These are phyloP conservation scores for Argentina anserina DNA, from an alignment of 306 rosid species.

Conservation along the genomic window DNA sequence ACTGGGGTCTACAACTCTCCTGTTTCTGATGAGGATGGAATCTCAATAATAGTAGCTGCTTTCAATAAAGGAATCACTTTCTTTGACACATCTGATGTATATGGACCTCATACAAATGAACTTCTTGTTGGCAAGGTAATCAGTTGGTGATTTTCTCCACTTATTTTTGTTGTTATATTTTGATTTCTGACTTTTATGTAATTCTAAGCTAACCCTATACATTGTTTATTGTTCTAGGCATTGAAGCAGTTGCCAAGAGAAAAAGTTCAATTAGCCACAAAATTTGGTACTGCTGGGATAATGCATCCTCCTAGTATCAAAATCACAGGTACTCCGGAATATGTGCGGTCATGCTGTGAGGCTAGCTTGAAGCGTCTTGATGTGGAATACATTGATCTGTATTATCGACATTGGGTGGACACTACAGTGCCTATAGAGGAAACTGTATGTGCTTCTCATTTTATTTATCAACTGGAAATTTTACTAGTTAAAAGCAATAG, in stretches of 20 bases:
- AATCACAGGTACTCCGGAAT: slow-evolving; percentile 66
- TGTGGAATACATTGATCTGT: slow-evolving; percentile 70
- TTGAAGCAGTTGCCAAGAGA: slow-evolving; percentile 65
- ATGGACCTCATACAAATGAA: slow-evolving; percentile 34
- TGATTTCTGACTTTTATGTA: no score
- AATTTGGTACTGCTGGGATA: slow-evolving; percentile 50
- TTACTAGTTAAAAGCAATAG: not conserved
- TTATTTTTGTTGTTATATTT: not conserved
- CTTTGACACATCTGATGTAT: slow-evolving; percentile 34
- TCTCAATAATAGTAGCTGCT: slow-evolving; percentile 25
- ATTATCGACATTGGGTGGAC: slow-evolving; percentile 71
- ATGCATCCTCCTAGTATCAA: slow-evolving; percentile 14
- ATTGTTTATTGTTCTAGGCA: slow-evolving; percentile 37
- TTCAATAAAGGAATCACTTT: slow-evolving; percentile 37
- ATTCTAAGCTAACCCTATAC: not conserved
- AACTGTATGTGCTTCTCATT: slow-evolving; percentile 33
- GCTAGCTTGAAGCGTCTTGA: slow-evolving; percentile 69
- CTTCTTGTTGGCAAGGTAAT: slow-evolving; percentile 36
- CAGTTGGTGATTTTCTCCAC: not conserved
- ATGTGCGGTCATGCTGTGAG: slow-evolving; percentile 66
- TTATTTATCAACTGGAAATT: not conserved
- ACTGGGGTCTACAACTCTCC: slow-evolving; percentile 32
- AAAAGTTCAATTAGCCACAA: slow-evolving; percentile 64
- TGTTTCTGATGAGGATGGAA: slow-evolving; percentile 29
- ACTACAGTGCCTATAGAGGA: slow-evolving; percentile 70